Base-by-base conservation (phyloP, 192 early-diverging fungal species). In the Jimgerdemannia lactiflua region DNA sequence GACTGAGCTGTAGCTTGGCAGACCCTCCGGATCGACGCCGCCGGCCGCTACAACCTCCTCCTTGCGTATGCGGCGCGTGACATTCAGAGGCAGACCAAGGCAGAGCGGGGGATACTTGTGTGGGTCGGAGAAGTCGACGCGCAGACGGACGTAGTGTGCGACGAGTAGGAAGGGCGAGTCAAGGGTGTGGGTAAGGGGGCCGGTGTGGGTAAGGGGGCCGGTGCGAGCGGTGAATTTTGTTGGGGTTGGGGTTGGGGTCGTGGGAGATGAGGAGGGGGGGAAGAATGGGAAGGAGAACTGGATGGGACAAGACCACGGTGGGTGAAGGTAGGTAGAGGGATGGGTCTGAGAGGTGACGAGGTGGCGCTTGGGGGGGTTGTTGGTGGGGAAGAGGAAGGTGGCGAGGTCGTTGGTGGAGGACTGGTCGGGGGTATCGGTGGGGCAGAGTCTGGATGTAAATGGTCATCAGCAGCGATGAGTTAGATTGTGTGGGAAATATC, bases 11-110 rank as follows among this genome's bases (percentile, higher is more conserved):
- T 74, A 74, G 42, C 66, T 59, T 39, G 73, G 72, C 10, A 74
- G 49, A 29, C 39, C 43, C 17, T 74, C 70, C 18, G 49, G 9
- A 39, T 19, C 29, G 18, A 66, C 65, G n/a, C 42, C 65, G 20
- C 64, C 20, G 54, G 42, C 9, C 59, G 67, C 49, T 20, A 72
- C 66, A 19, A 72, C 80, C 64, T 83, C 82, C 7, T 75, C 71
- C 64, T 72, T 69, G 69, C 80, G 67, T 20, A 85, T 77, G 4
- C 78, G 77, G 20, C 65, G 71, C 29, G 78, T 80, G 18, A 72
- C 72, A 49, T 80, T 79, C 59, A 75, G 7, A 18, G 74, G 74
- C 18, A 75, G 18, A 18, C 74, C 74, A 17, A 75, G 40, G 40
- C 65, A 67, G 39, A 75, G 59, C 19, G 67, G 65, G 19, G 65